Percentiles rank a stretch among this genome's conserved stretches.
phyloP scores from a whole-genome alignment of 176 grass and related monocot genomes.

The Triticum dicoccoides region DNA sequence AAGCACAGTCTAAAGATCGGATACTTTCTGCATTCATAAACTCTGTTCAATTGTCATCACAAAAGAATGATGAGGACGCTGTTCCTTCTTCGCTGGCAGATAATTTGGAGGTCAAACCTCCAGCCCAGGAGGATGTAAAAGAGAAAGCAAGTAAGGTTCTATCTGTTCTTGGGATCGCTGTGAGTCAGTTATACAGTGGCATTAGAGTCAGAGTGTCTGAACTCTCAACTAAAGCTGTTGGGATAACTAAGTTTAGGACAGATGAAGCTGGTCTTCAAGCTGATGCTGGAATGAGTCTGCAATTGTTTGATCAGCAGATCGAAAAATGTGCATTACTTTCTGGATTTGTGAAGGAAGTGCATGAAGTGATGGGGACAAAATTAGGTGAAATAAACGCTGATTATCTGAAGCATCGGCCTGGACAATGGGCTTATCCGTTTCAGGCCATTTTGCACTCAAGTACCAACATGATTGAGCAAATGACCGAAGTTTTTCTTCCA shows the following conservation, averaged over 20 bases:
- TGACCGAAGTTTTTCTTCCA: conserved; percentile 75
- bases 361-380: conserved; percentile 51
- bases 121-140: conserved; percentile 45
- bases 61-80: conserved; percentile 41
- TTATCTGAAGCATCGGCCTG: conserved; percentile 35
- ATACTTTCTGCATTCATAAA: conserved; percentile 73
- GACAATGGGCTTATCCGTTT: conserved; percentile 71
- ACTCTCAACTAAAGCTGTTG: conserved; percentile 51
- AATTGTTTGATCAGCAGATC: conserved; percentile 77
- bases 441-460: conserved; percentile 57
- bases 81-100: conserved; percentile 26
- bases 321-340: conserved; percentile 83
- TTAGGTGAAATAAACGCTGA: conserved; percentile 40
- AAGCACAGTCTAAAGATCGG: conserved; percentile 68
- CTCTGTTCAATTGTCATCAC: conserved; percentile 68
- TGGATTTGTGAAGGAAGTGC: conserved; percentile 73
- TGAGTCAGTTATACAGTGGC: conserved; percentile 58
- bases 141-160: conserved; percentile 65
- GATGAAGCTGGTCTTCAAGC: conserved; percentile 45
- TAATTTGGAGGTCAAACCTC: conserved; percentile 33
- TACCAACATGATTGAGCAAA: conserved; percentile 82
- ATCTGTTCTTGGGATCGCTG: conserved; percentile 63
- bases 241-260: conserved; percentile 41
- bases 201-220: conserved; percentile 59
- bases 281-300: conserved; percentile 45